A percentile compares a stretch with the other conserved stretches of the same genome.
These are phyloP conservation scores for Zangia roseola DNA, from an alignment of 768 basidiomycete genomes.

Conservation along the genomic window DNA sequence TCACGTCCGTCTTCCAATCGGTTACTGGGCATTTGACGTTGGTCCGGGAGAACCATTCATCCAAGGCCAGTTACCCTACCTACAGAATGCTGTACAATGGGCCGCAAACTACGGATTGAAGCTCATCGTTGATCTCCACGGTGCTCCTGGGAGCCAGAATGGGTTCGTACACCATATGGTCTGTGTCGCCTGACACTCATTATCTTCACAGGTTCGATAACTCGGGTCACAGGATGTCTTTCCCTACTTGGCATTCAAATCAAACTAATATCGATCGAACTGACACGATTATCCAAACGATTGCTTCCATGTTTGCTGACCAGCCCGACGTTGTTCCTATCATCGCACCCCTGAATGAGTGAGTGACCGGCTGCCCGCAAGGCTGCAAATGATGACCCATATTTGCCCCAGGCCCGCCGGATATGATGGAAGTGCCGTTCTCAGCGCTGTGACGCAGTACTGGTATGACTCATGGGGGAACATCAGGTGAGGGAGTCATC, in stretches of 20 bases:
- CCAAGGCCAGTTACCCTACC: slow-evolving; percentile 71
- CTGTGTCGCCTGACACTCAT: slow-evolving; percentile 2
- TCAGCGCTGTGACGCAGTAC: slow-evolving; percentile 55
- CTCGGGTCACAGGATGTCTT: slow-evolving; percentile 62
- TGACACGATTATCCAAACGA: slow-evolving; percentile 57
- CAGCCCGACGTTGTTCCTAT: slow-evolving; percentile 54
- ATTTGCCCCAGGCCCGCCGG: slow-evolving; percentile 64
- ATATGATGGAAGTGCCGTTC: slow-evolving; percentile 50
- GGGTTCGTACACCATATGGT: slow-evolving; percentile 43
- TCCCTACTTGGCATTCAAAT: slow-evolving; percentile 68
- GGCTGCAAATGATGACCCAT: slow-evolving; percentile 1
- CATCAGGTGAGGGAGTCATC: slow-evolving; percentile 48
- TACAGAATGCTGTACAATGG: slow-evolving; percentile 66
- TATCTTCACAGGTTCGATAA: slow-evolving; percentile 65
- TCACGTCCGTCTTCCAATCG: slow-evolving; percentile 82
- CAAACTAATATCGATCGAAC: slow-evolving; percentile 67
- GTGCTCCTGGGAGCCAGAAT: slow-evolving; percentile 84
- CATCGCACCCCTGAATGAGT: slow-evolving; percentile 84
- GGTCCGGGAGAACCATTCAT: slow-evolving; percentile 75
- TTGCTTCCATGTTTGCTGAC: slow-evolving; percentile 59
- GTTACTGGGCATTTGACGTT: slow-evolving; percentile 89
- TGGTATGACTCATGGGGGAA: slow-evolving; percentile 75
- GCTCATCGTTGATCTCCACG: slow-evolving; percentile 77
- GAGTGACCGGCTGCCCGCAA: slow-evolving; percentile 9
- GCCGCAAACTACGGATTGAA: slow-evolving; percentile 71